Evolutionary conservation across 129 eudicot species (phyloP).

Genomic region (Apium graveolens): DNA sequence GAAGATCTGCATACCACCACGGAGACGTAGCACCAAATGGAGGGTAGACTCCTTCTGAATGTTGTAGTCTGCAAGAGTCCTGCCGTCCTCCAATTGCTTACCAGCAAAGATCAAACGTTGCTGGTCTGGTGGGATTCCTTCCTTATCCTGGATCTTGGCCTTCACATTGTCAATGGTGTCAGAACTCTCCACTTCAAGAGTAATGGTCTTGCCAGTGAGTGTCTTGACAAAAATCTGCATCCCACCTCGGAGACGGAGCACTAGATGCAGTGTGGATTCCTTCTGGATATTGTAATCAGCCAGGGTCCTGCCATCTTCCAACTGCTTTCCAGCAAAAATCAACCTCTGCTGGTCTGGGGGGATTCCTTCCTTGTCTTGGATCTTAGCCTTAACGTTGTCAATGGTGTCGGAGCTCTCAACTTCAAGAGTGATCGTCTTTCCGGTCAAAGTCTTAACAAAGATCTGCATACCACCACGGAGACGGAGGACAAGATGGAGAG

Average conservation of each 20-base stretch:
- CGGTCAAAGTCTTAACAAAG: neutral
- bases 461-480: constrained; percentile 7
- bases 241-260: neutral
- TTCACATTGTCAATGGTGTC: constrained; percentile 2
- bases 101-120: constrained; percentile 6
- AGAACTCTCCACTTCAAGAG: neutral
- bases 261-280: neutral
- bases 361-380: neutral
- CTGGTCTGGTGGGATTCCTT: constrained; percentile 5
- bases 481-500: neutral
- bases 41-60: neutral
- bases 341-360: constrained; percentile 7
- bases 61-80: neutral
- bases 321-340: neutral
- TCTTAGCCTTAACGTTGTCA: constrained; percentile 1
- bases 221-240: constrained; percentile 3
- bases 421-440: neutral
- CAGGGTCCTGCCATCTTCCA: neutral
- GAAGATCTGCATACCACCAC: constrained; percentile 4
- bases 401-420: neutral
- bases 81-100: neutral
- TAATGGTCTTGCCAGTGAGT: neutral
- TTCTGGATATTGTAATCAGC: neutral
- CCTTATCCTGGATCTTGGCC: constrained; percentile 6
- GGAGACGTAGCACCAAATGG: neutral